Percentiles rank a stretch among this genome's conserved stretches.
These are phyloP conservation scores for Aureobasidium uvarum DNA, from an alignment of 2,329 filamentous ascomycete genomes.

Conservation along the genomic window DNA sequence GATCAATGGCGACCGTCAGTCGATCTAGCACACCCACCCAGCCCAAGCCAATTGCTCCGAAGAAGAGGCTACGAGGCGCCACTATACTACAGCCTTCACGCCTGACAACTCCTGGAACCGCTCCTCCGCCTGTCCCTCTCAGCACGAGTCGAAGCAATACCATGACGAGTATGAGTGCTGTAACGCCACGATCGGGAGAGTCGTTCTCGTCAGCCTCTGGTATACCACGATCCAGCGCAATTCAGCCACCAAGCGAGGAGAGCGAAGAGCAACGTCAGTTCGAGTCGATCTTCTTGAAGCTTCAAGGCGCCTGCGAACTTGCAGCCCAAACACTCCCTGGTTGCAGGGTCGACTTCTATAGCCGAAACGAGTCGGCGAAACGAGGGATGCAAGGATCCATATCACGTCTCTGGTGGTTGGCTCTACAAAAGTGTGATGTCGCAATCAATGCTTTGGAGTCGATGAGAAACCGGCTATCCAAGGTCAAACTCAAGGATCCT, in stretches of 20 bases:
- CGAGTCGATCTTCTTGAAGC: slow-evolving; percentile 74
- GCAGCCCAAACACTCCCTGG: slow-evolving; percentile 69
- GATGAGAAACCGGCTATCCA: slow-evolving; percentile 69
- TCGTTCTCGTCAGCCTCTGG: slow-evolving; percentile 58
- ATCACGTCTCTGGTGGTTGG: slow-evolving; percentile 64
- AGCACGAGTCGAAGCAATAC: slow-evolving; percentile 55
- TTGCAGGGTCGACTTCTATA: slow-evolving; percentile 65
- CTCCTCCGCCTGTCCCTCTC: slow-evolving; percentile 45
- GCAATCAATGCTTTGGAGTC: slow-evolving; percentile 71
- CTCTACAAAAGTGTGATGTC: slow-evolving; percentile 69
- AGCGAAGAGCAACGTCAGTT: slow-evolving; percentile 77
- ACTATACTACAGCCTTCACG: slow-evolving; percentile 50
- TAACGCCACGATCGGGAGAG: slow-evolving; percentile 77
- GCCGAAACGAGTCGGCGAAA: slow-evolving; percentile 60
- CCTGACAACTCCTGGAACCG: slow-evolving; percentile 34
- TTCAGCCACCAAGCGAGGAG: slow-evolving; percentile 48
- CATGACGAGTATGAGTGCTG: slow-evolving; percentile 48
- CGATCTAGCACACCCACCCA: slow-evolving; percentile 48
- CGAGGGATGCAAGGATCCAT: slow-evolving; percentile 38
- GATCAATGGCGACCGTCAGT: slow-evolving; percentile 36
- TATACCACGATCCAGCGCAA: slow-evolving; percentile 48
- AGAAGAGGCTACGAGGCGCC: slow-evolving; percentile 51
- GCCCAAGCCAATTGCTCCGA: slow-evolving; percentile 43
- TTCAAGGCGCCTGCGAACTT: slow-evolving; percentile 70
- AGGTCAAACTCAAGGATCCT: slow-evolving; percentile 82